Conservation (phyloP, 2,329 filamentous ascomycete genomes). For the Sporothrix brasiliensis region DNA sequence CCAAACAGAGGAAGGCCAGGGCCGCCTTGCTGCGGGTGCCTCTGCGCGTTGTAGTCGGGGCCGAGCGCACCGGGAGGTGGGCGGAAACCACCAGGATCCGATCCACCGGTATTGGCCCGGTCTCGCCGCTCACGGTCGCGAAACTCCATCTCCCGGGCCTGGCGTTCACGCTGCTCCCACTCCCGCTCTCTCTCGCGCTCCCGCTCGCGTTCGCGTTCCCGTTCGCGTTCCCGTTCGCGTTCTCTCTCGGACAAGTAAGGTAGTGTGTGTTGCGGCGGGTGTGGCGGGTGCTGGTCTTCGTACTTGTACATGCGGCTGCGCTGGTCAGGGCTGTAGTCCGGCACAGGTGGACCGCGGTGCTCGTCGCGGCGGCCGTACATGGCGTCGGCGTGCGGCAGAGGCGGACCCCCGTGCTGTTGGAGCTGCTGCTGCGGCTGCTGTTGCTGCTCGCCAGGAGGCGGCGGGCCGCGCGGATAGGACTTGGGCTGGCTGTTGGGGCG, state of each 20-base stretch:
- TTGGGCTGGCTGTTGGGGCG: conserved; percentile 58
- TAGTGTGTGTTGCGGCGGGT: conserved; percentile 41
- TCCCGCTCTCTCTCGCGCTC: conserved; percentile 41
- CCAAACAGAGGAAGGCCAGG: conserved; percentile 47
- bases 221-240: conserved; percentile 32
- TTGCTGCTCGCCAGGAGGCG: conserved; percentile 43
- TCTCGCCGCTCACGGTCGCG: conserved; percentile 44
- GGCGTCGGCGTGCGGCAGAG: conserved; percentile 34
- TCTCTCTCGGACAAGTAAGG: conserved; percentile 31
- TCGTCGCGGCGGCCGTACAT: conserved; percentile 57
- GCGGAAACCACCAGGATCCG: conserved; percentile 40
- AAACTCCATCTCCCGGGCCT: conserved; percentile 43
- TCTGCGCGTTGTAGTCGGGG: conserved; percentile 49
- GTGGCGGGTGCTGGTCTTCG: conserved; percentile 48
- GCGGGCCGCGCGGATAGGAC: conserved; percentile 48
- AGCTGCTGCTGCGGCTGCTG: conserved; percentile 27
- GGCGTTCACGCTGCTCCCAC: conserved; percentile 40
- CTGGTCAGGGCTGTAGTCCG: conserved; percentile 59
- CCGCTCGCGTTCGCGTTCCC: conserved; percentile 31
- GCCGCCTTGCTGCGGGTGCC: conserved; percentile 34
- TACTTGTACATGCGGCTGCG: conserved; percentile 51
- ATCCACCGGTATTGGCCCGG: conserved; percentile 43
- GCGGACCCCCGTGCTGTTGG: conserved; percentile 38
- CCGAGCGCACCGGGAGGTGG: conserved; percentile 45
- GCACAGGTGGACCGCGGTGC: conserved; percentile 41